Conservation (phyloP, 192 early-diverging fungal species). For the Neocallimastix lanati region DNA sequence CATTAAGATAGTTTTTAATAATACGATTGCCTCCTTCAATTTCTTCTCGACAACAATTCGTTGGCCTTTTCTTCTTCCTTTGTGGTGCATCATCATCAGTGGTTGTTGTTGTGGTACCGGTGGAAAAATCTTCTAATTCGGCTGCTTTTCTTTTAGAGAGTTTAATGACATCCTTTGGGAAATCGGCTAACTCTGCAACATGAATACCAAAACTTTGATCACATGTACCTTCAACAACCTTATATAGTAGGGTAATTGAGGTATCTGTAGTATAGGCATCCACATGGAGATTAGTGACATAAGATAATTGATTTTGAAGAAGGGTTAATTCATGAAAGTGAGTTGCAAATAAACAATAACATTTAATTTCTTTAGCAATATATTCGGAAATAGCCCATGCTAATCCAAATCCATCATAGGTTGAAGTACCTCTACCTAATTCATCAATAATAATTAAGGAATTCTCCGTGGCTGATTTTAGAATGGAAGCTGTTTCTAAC, state of each 20-base stretch:
- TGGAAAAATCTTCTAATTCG: conserved; percentile 66
- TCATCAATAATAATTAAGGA: conserved; percentile 94
- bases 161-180: conserved; percentile 62
- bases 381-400: conserved; percentile 96
- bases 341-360: conserved; percentile 81
- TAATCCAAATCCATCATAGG: conserved; percentile 90
- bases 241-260: conserved; percentile 78
- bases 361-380: conserved; percentile 41
- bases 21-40: conserved; percentile 20
- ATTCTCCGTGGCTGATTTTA: conserved; percentile 60
- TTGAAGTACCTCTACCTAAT: conserved; percentile 90
- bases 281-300: conserved; percentile 79
- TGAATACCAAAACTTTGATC: conserved; percentile 98
- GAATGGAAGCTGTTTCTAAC: conserved; percentile 78
- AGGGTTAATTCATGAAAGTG: conserved; percentile 96
- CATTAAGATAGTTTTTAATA: conserved; percentile 19
- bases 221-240: conserved; percentile 59
- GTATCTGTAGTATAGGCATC: conserved; percentile 35
- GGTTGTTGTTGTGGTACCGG: not conserved
- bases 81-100: conserved; percentile 4
- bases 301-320: conserved; percentile 43
- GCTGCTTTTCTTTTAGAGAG: conserved; percentile 72
- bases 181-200: conserved; percentile 84
- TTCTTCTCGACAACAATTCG: conserved; percentile 12
- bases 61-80: conserved; percentile 3